Evolutionary conservation across 495 filamentous ascomycete genomes (phyloP).

Genomic region (Penicillium longicatenatum): DNA sequence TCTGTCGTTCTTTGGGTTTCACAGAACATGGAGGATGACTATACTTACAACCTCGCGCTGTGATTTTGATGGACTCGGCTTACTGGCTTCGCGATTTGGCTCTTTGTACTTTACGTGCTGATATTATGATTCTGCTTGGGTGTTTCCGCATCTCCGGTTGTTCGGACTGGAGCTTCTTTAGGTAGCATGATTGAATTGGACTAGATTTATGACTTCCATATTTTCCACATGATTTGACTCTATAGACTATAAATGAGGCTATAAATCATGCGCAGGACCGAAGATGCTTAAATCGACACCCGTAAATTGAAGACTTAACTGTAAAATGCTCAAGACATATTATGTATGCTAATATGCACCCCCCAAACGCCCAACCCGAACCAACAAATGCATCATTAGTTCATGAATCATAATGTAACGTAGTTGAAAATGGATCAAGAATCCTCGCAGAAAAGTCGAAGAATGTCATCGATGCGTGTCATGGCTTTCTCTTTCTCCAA

Average conservation of each 20-base stretch:
- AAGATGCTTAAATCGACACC: neutral
- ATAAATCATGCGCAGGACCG: neutral
- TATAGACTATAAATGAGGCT: neutral
- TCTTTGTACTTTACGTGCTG: slow-evolving; percentile 27
- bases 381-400: slow-evolving; percentile 7
- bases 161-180: slow-evolving; percentile 14
- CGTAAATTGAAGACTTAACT: neutral
- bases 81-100: slow-evolving; percentile 6
- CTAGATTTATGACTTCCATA: slow-evolving; percentile 1
- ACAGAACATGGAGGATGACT: slow-evolving; percentile 99
- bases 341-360: neutral
- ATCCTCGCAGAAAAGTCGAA: slow-evolving; percentile 49
- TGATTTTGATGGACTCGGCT: slow-evolving; percentile 34
- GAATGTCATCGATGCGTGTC: slow-evolving; percentile 48
- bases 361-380: neutral
- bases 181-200: slow-evolving; percentile 21
- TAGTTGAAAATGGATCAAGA: slow-evolving; percentile 20
- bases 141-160: slow-evolving; percentile 18
- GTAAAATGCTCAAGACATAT: neutral
- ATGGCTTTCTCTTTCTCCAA: slow-evolving; percentile 48
- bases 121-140: slow-evolving; percentile 19
- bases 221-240: neutral
- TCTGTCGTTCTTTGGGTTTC: slow-evolving; percentile 92
- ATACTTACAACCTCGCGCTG: slow-evolving; percentile 91
- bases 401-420: slow-evolving; percentile 17